These are phyloP conservation scores for Stephanodiscus minutulus DNA, from an alignment of 108 stramenopile species.

Conservation along the genomic window DNA sequence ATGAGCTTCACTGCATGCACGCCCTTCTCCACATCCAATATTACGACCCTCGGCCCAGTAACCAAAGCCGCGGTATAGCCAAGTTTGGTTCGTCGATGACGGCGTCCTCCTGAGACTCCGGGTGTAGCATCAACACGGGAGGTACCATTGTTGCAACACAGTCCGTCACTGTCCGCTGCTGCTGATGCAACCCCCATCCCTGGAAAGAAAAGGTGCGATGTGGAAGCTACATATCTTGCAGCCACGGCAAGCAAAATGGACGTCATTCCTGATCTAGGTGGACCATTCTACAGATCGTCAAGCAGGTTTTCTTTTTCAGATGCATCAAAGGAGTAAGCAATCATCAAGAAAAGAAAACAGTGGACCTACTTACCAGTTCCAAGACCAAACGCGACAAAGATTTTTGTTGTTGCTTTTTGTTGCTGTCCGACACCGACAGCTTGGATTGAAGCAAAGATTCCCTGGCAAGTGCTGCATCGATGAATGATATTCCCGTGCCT, in stretches of 20 bases:
- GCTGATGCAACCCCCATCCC: not conserved
- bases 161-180: not conserved
- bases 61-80: not conserved
- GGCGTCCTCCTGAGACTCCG: not conserved
- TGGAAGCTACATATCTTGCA: slow-evolving; percentile 47
- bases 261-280: slow-evolving; percentile 42
- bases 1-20: slow-evolving; percentile 38
- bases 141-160: not conserved
- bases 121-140: not conserved
- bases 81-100: slow-evolving; percentile 15
- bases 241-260: slow-evolving; percentile 43
- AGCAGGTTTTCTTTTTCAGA: not conserved
- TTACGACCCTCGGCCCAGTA: slow-evolving; percentile 37
- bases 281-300: slow-evolving; percentile 27
- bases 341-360: not conserved
- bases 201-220: slow-evolving; percentile 22
- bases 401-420: slow-evolving; percentile 11
- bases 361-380: slow-evolving; percentile 33
- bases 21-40: slow-evolving; percentile 48
- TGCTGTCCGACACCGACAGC: not conserved
- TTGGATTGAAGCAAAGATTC: not conserved
- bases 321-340: not conserved
- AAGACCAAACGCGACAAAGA: slow-evolving; percentile 30
- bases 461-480: slow-evolving; percentile 35
- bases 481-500: slow-evolving; percentile 42